A percentile compares a stretch with the other conserved stretches of the same genome.
Conservation (phyloP, 139 green algal species). For the Tetratostichococcus sp. region DNA sequence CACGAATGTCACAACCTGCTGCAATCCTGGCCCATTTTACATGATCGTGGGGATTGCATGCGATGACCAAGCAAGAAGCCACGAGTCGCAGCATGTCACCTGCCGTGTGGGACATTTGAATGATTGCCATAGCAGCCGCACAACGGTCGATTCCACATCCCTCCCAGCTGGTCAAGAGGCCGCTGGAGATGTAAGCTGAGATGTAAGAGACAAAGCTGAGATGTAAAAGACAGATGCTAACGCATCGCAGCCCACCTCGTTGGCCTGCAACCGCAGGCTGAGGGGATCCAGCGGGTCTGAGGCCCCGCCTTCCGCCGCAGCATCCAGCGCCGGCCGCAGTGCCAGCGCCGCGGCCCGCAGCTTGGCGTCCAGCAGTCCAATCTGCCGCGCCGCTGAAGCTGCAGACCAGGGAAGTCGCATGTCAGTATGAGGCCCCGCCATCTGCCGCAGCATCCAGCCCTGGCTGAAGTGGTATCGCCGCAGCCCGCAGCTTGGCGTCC, state of each 20-base stretch:
- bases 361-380: constrained; percentile 30
- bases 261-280: neutral
- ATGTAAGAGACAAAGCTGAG: no score
- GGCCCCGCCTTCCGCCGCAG: neutral
- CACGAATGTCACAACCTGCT: no score
- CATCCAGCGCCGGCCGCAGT: constrained; percentile 3
- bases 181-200: no score
- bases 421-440: neutral
- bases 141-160: no score
- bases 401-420: neutral
- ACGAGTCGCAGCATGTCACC: no score
- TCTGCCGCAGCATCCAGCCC: constrained; percentile 6
- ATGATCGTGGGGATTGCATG: no score
- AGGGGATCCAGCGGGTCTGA: constrained; percentile 12
- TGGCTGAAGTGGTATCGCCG: constrained; percentile 3
- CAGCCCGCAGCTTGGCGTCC: constrained; percentile 23
- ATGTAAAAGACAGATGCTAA: no score
- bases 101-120: no score
- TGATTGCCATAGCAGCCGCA: no score
- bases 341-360: constrained; percentile 21
- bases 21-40: no score
- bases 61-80: no score
- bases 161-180: no score
- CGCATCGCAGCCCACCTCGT: neutral
- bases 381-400: neutral